A percentile compares a stretch with the other conserved stretches of the same genome.
phyloP scores from a whole-genome alignment of 306 rosid genomes.

The Prosopis cineraria region DNA sequence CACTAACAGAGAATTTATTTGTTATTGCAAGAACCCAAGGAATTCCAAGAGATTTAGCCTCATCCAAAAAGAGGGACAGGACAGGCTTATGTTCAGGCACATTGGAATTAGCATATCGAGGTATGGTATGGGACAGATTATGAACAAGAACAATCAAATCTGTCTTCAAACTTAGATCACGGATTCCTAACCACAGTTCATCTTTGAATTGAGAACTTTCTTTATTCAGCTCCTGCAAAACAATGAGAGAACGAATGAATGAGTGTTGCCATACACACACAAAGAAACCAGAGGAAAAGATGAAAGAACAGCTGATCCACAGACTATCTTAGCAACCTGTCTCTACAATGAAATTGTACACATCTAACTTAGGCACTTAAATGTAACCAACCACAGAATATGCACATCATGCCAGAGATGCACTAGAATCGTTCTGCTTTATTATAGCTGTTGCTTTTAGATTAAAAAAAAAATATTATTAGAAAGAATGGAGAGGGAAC shows the following conservation, averaged over 20 bases:
- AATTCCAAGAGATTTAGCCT: slow-evolving; percentile 93
- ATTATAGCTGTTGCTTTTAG: background rate
- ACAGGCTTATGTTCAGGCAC: slow-evolving; percentile 68
- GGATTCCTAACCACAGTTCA: slow-evolving; percentile 88
- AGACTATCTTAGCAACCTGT: slow-evolving; percentile 13
- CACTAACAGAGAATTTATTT: slow-evolving; percentile 93
- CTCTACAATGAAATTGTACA: slow-evolving; percentile 13
- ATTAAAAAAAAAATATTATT: background rate
- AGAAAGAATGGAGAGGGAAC: background rate
- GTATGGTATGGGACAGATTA: slow-evolving; percentile 90
- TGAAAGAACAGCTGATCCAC: slow-evolving; percentile 1
- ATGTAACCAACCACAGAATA: background rate
- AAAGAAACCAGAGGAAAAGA: background rate
- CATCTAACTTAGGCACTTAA: background rate
- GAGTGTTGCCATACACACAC: background rate
- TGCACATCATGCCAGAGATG: background rate
- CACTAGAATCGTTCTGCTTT: background rate
- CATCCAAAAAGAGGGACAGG: slow-evolving; percentile 82
- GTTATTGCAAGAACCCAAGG: slow-evolving; percentile 98
- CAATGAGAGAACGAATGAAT: slow-evolving; percentile 8
- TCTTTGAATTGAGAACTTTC: slow-evolving; percentile 76
- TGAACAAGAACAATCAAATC: slow-evolving; percentile 93
- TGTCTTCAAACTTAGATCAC: slow-evolving; percentile 77
- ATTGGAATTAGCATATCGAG: slow-evolving; percentile 60
- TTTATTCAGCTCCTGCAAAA: slow-evolving; percentile 65